Evolutionary conservation across 2,329 filamentous ascomycete genomes (phyloP).

Genomic region (Paramyrothecium roridum): DNA sequence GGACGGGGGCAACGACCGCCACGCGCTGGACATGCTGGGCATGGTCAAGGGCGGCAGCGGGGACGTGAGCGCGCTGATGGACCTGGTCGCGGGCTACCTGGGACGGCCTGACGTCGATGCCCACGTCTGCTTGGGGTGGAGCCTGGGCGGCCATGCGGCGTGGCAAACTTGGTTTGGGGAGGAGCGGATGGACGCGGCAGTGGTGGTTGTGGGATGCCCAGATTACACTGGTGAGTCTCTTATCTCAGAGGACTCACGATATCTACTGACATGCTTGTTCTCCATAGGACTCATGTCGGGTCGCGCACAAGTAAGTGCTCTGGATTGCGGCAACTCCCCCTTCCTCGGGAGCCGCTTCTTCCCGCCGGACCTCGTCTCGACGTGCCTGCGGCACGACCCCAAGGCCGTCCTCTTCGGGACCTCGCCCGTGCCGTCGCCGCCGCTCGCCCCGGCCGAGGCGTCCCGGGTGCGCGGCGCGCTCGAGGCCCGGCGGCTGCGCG

Average conservation of each 20-base stretch:
- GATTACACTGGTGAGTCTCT: conserved; percentile 67
- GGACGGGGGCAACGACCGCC: conserved; percentile 72
- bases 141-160: conserved; percentile 80
- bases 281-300: conserved; percentile 64
- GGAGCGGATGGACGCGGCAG: conserved; percentile 71
- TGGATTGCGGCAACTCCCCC: conserved; percentile 49
- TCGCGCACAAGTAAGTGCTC: conserved; percentile 66
- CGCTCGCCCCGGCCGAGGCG: conserved; percentile 33
- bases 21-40: conserved; percentile 91
- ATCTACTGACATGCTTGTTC: not conserved
- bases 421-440: conserved; percentile 25
- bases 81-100: conserved; percentile 73
- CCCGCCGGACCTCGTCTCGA: conserved; percentile 62
- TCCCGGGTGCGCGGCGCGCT: conserved; percentile 42
- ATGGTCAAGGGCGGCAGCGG: conserved; percentile 68
- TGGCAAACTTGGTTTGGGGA: conserved; percentile 84
- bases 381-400: conserved; percentile 68
- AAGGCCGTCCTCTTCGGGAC: conserved; percentile 68
- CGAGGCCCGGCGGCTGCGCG: conserved; percentile 42
- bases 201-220: conserved; percentile 83
- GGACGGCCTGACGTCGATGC: conserved; percentile 43
- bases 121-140: conserved; percentile 78
- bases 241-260: not conserved
- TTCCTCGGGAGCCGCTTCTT: conserved; percentile 81
- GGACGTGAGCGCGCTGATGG: conserved; percentile 75